Evolutionary conservation across 2,329 filamentous ascomycete genomes (phyloP).

Genomic region (Celoporthe dispersa): DNA sequence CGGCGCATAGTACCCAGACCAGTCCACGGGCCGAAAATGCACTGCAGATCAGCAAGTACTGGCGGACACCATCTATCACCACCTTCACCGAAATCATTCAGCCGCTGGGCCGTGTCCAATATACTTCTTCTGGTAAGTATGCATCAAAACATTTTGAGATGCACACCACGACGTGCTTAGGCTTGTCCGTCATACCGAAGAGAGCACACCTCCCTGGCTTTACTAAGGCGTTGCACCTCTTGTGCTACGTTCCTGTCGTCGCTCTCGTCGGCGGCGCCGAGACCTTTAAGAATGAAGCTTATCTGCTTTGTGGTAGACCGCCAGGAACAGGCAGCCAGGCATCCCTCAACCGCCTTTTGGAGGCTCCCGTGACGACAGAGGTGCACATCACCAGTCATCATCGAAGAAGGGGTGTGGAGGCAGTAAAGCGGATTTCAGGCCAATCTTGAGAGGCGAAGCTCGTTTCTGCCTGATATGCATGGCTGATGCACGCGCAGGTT

Average conservation of each 20-base stretch:
- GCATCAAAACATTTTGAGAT: not conserved
- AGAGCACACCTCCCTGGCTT: not conserved
- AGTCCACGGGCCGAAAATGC: not conserved
- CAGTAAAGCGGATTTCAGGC: not conserved
- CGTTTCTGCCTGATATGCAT: conserved; percentile 14
- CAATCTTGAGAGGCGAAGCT: conserved; percentile 2
- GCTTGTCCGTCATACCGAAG: not conserved
- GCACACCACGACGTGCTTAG: not conserved
- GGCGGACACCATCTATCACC: not conserved
- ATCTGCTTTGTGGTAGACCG: not conserved
- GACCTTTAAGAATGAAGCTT: not conserved
- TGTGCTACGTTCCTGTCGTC: not conserved
- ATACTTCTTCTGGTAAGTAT: not conserved
- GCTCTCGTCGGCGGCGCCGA: not conserved
- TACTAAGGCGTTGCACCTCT: not conserved
- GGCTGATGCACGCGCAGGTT: not conserved
- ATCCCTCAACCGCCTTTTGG: not conserved
- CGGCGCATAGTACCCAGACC: not conserved
- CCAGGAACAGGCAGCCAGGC: not conserved
- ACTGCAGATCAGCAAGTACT: not conserved
- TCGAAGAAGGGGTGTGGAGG: not conserved
- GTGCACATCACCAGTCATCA: not conserved
- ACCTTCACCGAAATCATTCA: not conserved
- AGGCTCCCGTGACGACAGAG: not conserved
- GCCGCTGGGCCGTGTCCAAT: not conserved